Evolutionary conservation across 306 rosid species (phyloP).

Genomic region (Prosopis cineraria): DNA sequence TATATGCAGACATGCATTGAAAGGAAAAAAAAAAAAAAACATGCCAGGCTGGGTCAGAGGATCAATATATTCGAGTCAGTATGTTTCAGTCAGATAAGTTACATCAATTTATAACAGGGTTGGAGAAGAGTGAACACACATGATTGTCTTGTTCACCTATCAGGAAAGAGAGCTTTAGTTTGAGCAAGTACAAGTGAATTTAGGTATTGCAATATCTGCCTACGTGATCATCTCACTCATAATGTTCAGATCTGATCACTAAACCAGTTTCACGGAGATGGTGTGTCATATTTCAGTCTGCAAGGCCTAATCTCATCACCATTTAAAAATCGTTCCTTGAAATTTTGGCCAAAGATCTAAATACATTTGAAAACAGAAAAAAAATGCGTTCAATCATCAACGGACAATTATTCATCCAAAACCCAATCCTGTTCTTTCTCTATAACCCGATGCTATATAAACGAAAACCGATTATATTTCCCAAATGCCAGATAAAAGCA

Average conservation of each 20-base stretch:
- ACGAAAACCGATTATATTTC: not conserved
- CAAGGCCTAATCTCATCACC: not conserved
- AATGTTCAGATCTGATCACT: no score
- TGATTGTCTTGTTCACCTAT: not conserved
- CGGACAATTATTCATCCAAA: not conserved
- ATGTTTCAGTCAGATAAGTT: constrained; percentile 13
- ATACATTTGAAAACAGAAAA: not conserved
- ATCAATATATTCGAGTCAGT: not conserved
- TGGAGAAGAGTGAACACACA: not conserved
- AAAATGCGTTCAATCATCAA: not conserved
- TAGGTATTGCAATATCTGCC: no score
- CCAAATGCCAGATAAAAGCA: not conserved
- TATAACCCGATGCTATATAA: not conserved
- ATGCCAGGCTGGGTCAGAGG: not conserved
- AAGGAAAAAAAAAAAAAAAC: constrained; percentile 18
- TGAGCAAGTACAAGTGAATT: not conserved
- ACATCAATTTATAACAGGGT: not conserved
- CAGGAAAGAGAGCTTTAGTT: not conserved
- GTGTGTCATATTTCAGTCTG: no score
- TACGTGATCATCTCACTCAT: no score
- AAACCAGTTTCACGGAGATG: no score
- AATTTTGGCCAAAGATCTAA: not conserved
- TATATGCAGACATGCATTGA: not conserved
- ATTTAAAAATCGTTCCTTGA: not conserved
- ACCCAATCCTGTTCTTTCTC: not conserved